Conservation (phyloP, 2,329 filamentous ascomycete species). For the Monascus ruber region DNA sequence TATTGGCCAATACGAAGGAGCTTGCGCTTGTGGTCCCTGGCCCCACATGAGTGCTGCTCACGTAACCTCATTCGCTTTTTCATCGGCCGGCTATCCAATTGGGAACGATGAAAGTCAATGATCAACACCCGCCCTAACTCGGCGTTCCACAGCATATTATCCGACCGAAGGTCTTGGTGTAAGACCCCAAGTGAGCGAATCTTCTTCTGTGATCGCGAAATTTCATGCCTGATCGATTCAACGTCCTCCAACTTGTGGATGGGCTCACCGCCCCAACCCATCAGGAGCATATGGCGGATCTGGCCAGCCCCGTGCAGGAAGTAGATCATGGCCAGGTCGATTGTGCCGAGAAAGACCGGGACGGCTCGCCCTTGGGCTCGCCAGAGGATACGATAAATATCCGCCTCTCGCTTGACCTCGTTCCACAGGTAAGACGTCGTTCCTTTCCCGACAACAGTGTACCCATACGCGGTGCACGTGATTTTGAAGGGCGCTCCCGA, state of each 20-base stretch:
- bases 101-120: slow-evolving; percentile 5
- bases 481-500: slow-evolving; percentile 20
- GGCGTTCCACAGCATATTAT: slow-evolving; percentile 8
- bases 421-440: slow-evolving; percentile 13
- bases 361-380: slow-evolving; percentile 13
- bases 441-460: slow-evolving; percentile 15
- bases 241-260: slow-evolving; percentile 1
- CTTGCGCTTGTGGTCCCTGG: no score
- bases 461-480: slow-evolving; percentile 13
- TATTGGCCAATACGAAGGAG: no score
- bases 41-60: no score
- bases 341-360: slow-evolving; percentile 16
- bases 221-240: no score
- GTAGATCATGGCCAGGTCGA: slow-evolving; percentile 12
- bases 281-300: slow-evolving; percentile 17
- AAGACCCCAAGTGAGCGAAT: slow-evolving; percentile 3
- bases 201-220: no score
- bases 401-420: slow-evolving; percentile 12
- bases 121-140: slow-evolving; percentile 4
- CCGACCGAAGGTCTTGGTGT: slow-evolving; percentile 5
- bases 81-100: no score
- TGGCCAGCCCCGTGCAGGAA: slow-evolving; percentile 12
- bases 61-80: no score
- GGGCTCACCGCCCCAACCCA: slow-evolving; percentile 14
- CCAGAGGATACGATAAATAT: slow-evolving; percentile 13